phyloP scores from a whole-genome alignment of 2,329 filamentous ascomycete species.

The Gremmenia infestans region DNA sequence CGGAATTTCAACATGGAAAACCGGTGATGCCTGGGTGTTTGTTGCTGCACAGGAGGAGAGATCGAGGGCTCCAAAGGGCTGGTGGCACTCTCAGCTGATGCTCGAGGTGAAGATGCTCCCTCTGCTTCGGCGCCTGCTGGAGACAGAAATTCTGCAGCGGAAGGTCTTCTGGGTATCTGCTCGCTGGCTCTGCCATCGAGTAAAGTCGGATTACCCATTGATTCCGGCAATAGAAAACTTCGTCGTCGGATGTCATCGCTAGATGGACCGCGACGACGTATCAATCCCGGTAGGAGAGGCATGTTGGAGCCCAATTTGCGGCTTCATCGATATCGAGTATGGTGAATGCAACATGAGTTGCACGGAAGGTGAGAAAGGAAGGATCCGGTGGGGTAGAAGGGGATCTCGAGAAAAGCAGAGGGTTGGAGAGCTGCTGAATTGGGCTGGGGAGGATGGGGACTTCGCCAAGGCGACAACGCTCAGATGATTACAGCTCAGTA shows the following conservation, averaged over 20 bases:
- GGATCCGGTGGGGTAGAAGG: background rate
- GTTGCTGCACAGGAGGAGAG: conserved; percentile 47
- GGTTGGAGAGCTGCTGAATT: conserved; percentile 6
- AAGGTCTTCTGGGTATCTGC: conserved; percentile 29
- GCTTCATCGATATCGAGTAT: conserved; percentile 29
- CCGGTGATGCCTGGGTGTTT: conserved; percentile 52
- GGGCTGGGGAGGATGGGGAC: background rate
- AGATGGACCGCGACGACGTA: conserved; percentile 26
- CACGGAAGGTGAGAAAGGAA: background rate
- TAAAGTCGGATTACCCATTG: conserved; percentile 13
- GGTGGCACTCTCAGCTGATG: conserved; percentile 17
- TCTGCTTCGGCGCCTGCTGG: conserved; percentile 11
- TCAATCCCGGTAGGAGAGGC: conserved; percentile 27
- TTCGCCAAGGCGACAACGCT: conserved; percentile 1
- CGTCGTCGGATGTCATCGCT: conserved; percentile 31
- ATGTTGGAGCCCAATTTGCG: conserved; percentile 14
- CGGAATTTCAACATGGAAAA: conserved; percentile 76
- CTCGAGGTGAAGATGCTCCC: conserved; percentile 9
- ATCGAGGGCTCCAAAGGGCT: conserved; percentile 15
- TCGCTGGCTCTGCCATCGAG: conserved; percentile 30
- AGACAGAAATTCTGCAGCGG: conserved; percentile 26
- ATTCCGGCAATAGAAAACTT: conserved; percentile 26
- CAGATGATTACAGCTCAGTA: conserved; percentile 1
- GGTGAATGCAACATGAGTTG: background rate
- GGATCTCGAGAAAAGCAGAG: background rate